phyloP scores from a whole-genome alignment of 2,329 filamentous ascomycete species.

The Colletotrichum caudatum region DNA sequence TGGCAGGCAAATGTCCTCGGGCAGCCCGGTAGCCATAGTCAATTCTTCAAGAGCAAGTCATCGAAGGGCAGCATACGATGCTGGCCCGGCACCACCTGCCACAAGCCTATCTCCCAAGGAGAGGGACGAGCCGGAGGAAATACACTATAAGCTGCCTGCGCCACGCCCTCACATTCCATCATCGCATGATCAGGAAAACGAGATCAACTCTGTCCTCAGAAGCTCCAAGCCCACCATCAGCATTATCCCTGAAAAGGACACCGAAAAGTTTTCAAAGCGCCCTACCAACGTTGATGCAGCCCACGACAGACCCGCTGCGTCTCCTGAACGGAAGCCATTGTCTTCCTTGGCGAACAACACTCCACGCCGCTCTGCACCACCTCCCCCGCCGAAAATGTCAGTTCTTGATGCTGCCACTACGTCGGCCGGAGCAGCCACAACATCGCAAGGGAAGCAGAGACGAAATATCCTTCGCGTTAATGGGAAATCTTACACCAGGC shows the following conservation, averaged over 20 bases:
- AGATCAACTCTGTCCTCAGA: conserved; percentile 77
- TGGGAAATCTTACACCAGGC: conserved; percentile 87
- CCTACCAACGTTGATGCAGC: conserved; percentile 61
- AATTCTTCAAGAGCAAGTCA: conserved; percentile 57
- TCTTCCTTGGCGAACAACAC: conserved; percentile 72
- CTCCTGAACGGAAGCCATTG: conserved; percentile 69
- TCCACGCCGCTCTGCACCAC: conserved; percentile 80
- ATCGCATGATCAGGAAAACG: conserved; percentile 85
- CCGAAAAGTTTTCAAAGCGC: conserved; percentile 64
- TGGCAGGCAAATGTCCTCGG: conserved; percentile 65
- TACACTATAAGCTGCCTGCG: conserved; percentile 67
- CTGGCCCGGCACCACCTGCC: conserved; percentile 52
- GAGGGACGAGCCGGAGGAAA: conserved; percentile 55
- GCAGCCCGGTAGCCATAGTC: conserved; percentile 68
- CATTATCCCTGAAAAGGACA: conserved; percentile 65
- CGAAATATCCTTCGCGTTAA: conserved; percentile 89
- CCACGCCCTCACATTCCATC: conserved; percentile 70
- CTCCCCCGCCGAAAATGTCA: conserved; percentile 95
- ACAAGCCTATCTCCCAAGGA: conserved; percentile 50
- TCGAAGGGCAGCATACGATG: conserved; percentile 54
- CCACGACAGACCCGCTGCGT: conserved; percentile 52
- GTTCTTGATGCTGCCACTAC: conserved; percentile 92
- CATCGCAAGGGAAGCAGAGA: conserved; percentile 79
- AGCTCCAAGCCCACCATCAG: conserved; percentile 68
- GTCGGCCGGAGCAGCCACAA: conserved; percentile 81